Conservation (phyloP, 129 eudicot species). For the Flaveria ramosissima region DNA sequence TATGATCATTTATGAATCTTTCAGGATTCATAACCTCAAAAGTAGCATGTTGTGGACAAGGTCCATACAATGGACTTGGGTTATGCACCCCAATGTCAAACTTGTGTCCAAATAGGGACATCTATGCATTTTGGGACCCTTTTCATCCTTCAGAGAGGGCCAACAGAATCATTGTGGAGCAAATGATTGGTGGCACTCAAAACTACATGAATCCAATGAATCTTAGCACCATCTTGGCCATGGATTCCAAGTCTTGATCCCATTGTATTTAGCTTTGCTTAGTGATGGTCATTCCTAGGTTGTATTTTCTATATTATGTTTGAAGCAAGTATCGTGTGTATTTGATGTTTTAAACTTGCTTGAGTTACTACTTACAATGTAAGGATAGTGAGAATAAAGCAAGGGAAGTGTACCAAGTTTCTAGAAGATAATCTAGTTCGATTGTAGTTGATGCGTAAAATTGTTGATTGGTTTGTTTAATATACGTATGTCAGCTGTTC, state of each 20-base stretch:
- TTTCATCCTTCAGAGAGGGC: conserved; percentile 83
- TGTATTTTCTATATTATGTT: conserved; percentile 14
- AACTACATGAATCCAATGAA: conserved; percentile 74
- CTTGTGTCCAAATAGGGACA: conserved; percentile 63
- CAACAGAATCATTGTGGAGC: conserved; percentile 54
- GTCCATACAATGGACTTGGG: conserved; percentile 76
- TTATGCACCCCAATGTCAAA: conserved; percentile 67
- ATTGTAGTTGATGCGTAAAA: no score
- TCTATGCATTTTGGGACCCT: conserved; percentile 75
- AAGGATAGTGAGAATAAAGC: conserved; percentile 22
- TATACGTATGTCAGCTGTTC: no score
- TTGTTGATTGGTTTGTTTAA: no score
- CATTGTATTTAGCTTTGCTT: conserved; percentile 18
- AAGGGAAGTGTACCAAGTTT: conserved; percentile 1
- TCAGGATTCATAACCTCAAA: conserved; percentile 71
- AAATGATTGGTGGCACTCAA: conserved; percentile 49
- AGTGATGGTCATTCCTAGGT: conserved; percentile 14
- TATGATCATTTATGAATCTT: not conserved
- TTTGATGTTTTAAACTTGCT: conserved; percentile 11
- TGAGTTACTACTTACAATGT: conserved; percentile 2
- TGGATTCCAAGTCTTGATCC: conserved; percentile 42
- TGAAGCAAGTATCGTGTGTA: conserved; percentile 14
- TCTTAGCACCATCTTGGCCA: conserved; percentile 53
- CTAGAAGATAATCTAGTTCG: no score
- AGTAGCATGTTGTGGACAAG: conserved; percentile 86